Evolutionary conservation across 371 early-diverging fungal genomes (phyloP).

Genomic region (Amoeboaphelidium occidentale): DNA sequence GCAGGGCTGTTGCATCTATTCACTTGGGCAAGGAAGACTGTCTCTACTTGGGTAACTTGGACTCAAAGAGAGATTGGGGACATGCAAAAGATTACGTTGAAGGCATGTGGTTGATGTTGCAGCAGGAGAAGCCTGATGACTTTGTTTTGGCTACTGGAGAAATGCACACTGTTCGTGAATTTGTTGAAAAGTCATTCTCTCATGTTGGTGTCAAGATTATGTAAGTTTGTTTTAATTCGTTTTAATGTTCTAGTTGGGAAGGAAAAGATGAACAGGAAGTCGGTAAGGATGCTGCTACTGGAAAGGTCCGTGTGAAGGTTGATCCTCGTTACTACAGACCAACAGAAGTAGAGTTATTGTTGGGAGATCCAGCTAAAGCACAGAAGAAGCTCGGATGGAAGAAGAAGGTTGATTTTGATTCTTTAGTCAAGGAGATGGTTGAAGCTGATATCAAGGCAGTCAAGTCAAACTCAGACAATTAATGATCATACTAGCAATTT

Average conservation of each 20-base stretch:
- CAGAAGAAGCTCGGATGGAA: conserved; percentile 38
- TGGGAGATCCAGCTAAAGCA: conserved; percentile 56
- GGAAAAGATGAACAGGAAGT: conserved; percentile 43
- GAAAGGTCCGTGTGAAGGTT: conserved; percentile 36
- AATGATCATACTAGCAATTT: not conserved
- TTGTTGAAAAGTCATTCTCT: conserved; percentile 51
- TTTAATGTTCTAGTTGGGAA: conserved; percentile 26
- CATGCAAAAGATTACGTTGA: conserved; percentile 60
- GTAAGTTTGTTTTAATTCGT: conserved; percentile 4
- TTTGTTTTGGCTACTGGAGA: conserved; percentile 63
- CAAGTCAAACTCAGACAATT: not conserved
- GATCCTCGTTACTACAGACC: conserved; percentile 61
- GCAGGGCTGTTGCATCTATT: conserved; percentile 53
- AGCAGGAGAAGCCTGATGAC: conserved; percentile 48
- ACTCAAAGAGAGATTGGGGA: conserved; percentile 70
- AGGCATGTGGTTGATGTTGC: conserved; percentile 73
- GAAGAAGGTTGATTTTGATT: conserved; percentile 38
- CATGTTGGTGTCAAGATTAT: conserved; percentile 34
- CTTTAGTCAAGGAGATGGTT: conserved; percentile 41
- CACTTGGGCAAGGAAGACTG: conserved; percentile 38
- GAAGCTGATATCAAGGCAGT: conserved; percentile 26
- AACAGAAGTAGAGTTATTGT: conserved; percentile 52
- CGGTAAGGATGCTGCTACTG: conserved; percentile 36
- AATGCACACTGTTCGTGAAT: conserved; percentile 56
- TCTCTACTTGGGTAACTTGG: conserved; percentile 52